Evolutionary conservation across 2,329 filamentous ascomycete species (phyloP).

Genomic region (Colletotrichum sp.): DNA sequence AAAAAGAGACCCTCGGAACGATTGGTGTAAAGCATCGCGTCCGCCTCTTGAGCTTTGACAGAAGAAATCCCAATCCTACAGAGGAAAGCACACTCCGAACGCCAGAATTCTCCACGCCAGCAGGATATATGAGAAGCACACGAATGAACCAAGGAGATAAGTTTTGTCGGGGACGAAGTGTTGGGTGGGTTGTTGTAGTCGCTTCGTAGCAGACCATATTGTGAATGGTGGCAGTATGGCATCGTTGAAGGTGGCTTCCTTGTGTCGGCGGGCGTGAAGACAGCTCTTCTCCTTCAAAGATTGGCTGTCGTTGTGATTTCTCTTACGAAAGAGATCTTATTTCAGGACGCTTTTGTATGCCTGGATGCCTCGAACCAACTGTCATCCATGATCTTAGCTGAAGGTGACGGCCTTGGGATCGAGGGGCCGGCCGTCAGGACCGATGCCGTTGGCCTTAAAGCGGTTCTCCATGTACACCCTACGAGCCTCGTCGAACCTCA

Average conservation of each 20-base stretch:
- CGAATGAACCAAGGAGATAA: background rate
- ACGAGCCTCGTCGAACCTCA: conserved; percentile 91
- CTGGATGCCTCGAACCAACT: background rate
- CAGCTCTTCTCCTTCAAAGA: background rate
- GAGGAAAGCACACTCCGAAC: background rate
- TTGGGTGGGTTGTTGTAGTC: background rate
- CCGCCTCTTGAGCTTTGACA: background rate
- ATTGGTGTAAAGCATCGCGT: background rate
- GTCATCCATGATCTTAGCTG: conserved; percentile 49
- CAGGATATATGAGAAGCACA: background rate
- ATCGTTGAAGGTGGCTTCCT: background rate
- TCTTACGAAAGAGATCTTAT: background rate
- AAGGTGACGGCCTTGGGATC: conserved; percentile 98
- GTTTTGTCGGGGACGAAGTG: background rate
- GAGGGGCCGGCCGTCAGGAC: conserved; percentile 81
- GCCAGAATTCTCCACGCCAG: background rate
- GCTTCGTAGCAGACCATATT: background rate
- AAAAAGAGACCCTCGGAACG: background rate
- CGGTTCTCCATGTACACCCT: conserved; percentile 83
- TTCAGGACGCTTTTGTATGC: background rate
- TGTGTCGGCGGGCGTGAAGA: background rate
- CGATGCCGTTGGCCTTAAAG: conserved; percentile 89
- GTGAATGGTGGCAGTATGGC: background rate
- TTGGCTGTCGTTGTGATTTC: background rate
- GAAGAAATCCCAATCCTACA: background rate